Base-by-base conservation (phyloP, 495 filamentous ascomycete genomes). In the Penicillium dipodomyicola region DNA sequence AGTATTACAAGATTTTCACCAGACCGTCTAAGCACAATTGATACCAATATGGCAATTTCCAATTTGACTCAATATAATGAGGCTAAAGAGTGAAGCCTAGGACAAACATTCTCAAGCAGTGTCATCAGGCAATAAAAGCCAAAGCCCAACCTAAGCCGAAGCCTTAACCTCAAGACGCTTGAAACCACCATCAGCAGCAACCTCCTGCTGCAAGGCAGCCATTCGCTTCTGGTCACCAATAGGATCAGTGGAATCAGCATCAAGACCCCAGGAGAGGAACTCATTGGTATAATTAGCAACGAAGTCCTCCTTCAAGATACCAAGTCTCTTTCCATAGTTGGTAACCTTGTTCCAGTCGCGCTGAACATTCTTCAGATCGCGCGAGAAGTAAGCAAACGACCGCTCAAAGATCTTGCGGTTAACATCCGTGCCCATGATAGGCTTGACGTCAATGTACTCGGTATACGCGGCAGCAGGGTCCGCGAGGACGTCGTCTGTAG, bases 321-420 rank as follows among this genome's bases (percentile, higher is more conserved):
- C 83, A 14, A 88, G 74, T 14, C 84, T 75, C 74, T 87, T 87
- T 37, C 84, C 84, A 54, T 89, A 89, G 57, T 73, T 75, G 42
- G 85, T 88, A 27, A 88, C 85, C 77, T 89, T 89, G 49, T 73
- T 67, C 84, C 84, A 88, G 74, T 88, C 85, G 54, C 84, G 81
- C 49, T 66, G 59, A 20, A 89, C 84, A 64, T 88, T 88, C 84
- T 89, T 85, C 57, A 89, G 61, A 59, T 89, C 85, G 49, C 78
- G 77, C 49, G 82, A 86, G 72, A 87, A 86, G 76, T 89, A 88
- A 7, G 84, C 86, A 66, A 79, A 88, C 20, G 81, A 86, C 54
- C 85, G 81, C 76, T 87, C 84, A 59, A 84, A 87, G 76, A 88
- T 89, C 82, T 88, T 86, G 49, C 80, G 77, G 71, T 88, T 87